phyloP scores from a whole-genome alignment of 176 grass and related monocot genomes.

The Saccharum spontaneum region DNA sequence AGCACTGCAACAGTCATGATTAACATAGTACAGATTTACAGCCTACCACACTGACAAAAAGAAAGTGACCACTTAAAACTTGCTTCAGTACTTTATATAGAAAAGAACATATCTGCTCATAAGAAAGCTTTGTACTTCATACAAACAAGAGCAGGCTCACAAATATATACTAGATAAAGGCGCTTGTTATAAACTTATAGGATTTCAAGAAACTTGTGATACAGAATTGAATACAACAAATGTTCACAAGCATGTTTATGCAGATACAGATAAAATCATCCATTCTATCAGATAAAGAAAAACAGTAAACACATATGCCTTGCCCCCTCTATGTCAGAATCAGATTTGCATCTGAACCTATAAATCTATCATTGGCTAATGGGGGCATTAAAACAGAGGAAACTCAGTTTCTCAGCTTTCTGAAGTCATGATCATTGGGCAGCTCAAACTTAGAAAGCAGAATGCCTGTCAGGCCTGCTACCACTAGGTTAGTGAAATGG shows the following conservation, averaged over 20 bases:
- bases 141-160: background rate
- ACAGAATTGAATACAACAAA: conserved; percentile 10
- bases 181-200: background rate
- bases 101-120: background rate
- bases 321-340: conserved; percentile 1
- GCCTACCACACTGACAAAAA: background rate
- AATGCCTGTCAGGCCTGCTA: conserved; percentile 23
- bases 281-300: conserved; percentile 19
- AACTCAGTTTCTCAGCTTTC: background rate
- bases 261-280: conserved; percentile 19
- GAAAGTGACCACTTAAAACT: background rate
- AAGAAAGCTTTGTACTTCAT: background rate
- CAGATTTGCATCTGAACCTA: conserved; percentile 31
- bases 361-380: conserved; percentile 26
- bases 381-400: background rate
- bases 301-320: conserved; percentile 33
- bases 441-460: conserved; percentile 22
- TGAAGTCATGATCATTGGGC: background rate
- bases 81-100: background rate
- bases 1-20: background rate
- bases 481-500: conserved; percentile 17
- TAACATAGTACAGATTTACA: background rate
- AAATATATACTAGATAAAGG: background rate
- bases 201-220: conserved; percentile 11
- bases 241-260: conserved; percentile 21